Conservation (phyloP, 2,329 filamentous ascomycete genomes). For the Pseudovirgaria hyperparasitica region DNA sequence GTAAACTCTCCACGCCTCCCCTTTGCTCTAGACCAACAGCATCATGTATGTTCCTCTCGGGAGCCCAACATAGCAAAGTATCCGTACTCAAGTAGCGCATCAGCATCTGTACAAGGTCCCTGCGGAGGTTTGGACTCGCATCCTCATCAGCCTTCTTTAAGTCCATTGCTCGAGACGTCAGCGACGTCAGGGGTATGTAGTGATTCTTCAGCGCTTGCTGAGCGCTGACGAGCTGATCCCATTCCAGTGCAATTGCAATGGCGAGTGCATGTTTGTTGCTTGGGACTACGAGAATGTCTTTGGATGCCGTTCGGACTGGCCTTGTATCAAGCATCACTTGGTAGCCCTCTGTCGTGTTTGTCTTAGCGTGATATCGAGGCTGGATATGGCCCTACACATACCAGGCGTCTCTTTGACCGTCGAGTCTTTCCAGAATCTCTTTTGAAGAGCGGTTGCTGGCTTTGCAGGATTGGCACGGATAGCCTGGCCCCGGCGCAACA, state of each 20-base stretch:
- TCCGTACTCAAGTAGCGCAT: constrained; percentile 88
- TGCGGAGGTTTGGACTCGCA: constrained; percentile 41
- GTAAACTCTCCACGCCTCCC: constrained; percentile 47
- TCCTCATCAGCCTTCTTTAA: constrained; percentile 55
- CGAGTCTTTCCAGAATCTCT: constrained; percentile 84
- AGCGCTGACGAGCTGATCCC: constrained; percentile 72
- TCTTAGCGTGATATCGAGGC: constrained; percentile 3
- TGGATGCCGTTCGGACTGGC: constrained; percentile 65
- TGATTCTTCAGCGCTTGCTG: constrained; percentile 78
- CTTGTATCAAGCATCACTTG: constrained; percentile 65
- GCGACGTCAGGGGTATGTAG: constrained; percentile 79
- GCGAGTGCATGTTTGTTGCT: constrained; percentile 68
- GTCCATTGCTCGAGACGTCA: constrained; percentile 72
- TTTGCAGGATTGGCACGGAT: constrained; percentile 29
- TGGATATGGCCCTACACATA: constrained; percentile 21
- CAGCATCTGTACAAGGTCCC: constrained; percentile 52
- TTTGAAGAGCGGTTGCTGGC: constrained; percentile 41
- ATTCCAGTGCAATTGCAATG: constrained; percentile 77
- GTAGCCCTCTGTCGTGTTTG: constrained; percentile 31
- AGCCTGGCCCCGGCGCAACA: constrained; percentile 33
- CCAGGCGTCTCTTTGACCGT: constrained; percentile 49
- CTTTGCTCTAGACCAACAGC: constrained; percentile 21
- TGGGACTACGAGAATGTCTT: constrained; percentile 60
- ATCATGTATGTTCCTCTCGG: constrained; percentile 38
- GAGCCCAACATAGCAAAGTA: constrained; percentile 82